A percentile compares a stretch with the other conserved stretches of the same genome.
phyloP scores from a whole-genome alignment of 257 asterid species.

The Nicotiana tabacum region DNA sequence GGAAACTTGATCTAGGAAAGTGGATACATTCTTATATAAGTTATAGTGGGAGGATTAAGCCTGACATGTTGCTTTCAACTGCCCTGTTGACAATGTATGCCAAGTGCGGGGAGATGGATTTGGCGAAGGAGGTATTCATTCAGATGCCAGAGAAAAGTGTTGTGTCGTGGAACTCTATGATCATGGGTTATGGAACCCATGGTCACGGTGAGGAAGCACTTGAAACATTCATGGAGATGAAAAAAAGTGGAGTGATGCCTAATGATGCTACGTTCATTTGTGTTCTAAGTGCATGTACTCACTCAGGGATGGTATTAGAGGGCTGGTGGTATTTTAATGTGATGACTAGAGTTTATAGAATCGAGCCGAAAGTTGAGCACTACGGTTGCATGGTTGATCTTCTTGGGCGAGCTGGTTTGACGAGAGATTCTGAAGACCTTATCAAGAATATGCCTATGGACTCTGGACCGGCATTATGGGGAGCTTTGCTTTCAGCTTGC shows the following conservation, averaged over 20 bases:
- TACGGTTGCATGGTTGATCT: slow-evolving; percentile 42
- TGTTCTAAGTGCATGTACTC: slow-evolving; percentile 34
- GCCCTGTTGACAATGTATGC: slow-evolving; percentile 33
- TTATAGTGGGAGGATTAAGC: slow-evolving; percentile 12
- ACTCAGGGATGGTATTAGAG: slow-evolving; percentile 32
- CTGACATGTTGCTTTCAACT: slow-evolving; percentile 32
- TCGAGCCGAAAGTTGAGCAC: slow-evolving; percentile 36
- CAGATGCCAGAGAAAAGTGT: slow-evolving; percentile 30
- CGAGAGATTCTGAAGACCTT: slow-evolving; percentile 26
- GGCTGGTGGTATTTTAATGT: slow-evolving; percentile 36
- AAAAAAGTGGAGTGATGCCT: slow-evolving; percentile 26
- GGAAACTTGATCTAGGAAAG: slow-evolving; percentile 35
- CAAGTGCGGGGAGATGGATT: slow-evolving; percentile 27
- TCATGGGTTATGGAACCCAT: slow-evolving; percentile 32
- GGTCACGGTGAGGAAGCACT: slow-evolving; percentile 36
- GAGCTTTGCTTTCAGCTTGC: slow-evolving; percentile 31
- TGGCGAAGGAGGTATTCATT: slow-evolving; percentile 33
- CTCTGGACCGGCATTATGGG: slow-evolving; percentile 20
- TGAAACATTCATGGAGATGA: slow-evolving; percentile 32
- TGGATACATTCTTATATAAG: slow-evolving; percentile 31
- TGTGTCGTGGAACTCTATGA: slow-evolving; percentile 41
- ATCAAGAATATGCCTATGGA: slow-evolving; percentile 13
- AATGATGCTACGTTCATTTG: slow-evolving; percentile 36
- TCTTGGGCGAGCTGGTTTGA: slow-evolving; percentile 29
- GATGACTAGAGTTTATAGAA: slow-evolving; percentile 26